phyloP scores from a whole-genome alignment of 768 basidiomycete genomes.

The Harrya chromipes region DNA sequence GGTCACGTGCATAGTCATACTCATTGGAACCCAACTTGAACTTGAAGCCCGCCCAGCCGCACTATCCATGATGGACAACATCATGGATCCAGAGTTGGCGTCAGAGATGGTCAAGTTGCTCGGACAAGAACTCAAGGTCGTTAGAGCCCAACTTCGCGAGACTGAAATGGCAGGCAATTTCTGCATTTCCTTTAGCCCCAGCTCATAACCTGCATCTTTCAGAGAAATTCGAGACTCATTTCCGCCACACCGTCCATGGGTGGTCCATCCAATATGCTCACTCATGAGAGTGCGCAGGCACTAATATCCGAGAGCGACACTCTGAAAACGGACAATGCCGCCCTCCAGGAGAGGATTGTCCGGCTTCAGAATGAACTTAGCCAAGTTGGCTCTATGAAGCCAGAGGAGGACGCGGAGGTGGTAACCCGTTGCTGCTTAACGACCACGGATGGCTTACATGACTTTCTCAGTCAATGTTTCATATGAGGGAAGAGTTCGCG shows the following conservation, averaged over 20 bases:
- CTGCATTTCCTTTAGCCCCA: not conserved
- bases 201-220: not conserved
- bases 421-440: not conserved
- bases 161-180: slow-evolving; percentile 15
- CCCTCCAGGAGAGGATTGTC: slow-evolving; percentile 13
- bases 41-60: too few species aligned
- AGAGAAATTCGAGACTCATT: slow-evolving; percentile 5
- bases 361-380: slow-evolving; percentile 11
- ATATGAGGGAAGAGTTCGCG: slow-evolving; percentile 9
- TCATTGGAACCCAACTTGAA: too few species aligned
- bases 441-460: slow-evolving; percentile 1
- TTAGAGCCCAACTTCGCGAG: slow-evolving; percentile 22
- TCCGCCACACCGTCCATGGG: slow-evolving; percentile 1
- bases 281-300: slow-evolving; percentile 6
- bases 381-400: slow-evolving; percentile 14
- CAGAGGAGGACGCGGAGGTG: slow-evolving; percentile 15
- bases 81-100: slow-evolving; percentile 26
- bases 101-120: slow-evolving; percentile 25
- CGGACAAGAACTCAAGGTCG: slow-evolving; percentile 23
- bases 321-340: slow-evolving; percentile 20
- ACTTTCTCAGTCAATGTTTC: slow-evolving; percentile 6
- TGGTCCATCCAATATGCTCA: not conserved
- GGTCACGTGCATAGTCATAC: slow-evolving; percentile 11
- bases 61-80: slow-evolving; percentile 16
- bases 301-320: slow-evolving; percentile 14